These are phyloP conservation scores for Persicaria tinctoria DNA, from an alignment of 148 eudicot genomes.

Conservation along the genomic window DNA sequence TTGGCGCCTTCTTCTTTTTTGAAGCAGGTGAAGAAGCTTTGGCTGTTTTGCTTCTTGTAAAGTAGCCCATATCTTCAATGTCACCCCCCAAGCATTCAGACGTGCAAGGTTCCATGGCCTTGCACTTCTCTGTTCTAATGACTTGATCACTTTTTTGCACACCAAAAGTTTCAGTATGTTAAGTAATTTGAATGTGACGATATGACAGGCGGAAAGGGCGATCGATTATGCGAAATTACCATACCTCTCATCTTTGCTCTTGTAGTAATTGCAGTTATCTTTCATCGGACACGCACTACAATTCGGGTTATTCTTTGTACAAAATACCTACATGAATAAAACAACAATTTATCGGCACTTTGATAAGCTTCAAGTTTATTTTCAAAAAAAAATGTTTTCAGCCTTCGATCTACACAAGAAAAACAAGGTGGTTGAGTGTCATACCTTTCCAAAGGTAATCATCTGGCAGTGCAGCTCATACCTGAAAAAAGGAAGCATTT, in stretches of 20 bases:
- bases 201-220: not conserved
- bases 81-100: not conserved
- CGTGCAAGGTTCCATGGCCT: not conserved
- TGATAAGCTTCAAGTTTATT: not conserved
- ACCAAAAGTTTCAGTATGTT: not conserved
- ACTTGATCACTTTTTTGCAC: not conserved
- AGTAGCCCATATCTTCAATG: not conserved
- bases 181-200: not conserved
- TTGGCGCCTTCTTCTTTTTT: not conserved
- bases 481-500: not conserved
- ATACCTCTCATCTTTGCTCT: not conserved
- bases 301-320: slow-evolving; percentile 2
- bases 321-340: not conserved
- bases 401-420: not conserved
- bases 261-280: not conserved
- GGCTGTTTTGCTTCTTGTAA: not conserved
- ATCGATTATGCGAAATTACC: not conserved
- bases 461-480: not conserved
- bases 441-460: slow-evolving; percentile 7
- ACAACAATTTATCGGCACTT: not conserved
- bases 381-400: not conserved
- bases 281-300: slow-evolving; percentile 4
- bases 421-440: not conserved
- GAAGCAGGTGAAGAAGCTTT: not conserved
- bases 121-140: not conserved